Evolutionary conservation across 345 rosid species (phyloP), one percentile per base, ranked within the genome.

Genomic region (Citrus glauca): DNA sequence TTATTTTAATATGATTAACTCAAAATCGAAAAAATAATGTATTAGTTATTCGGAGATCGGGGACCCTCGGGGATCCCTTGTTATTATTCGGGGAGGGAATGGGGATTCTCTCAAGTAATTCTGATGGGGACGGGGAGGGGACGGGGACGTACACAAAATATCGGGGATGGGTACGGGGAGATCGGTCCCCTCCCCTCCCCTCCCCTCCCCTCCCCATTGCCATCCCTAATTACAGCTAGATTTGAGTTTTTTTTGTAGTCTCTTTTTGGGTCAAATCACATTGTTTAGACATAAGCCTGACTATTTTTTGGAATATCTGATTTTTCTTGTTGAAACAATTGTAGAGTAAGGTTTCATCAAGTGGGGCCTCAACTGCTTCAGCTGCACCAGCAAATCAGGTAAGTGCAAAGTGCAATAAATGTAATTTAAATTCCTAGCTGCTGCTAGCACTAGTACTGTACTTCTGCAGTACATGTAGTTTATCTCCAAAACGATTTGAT

Each of bases 341-440:
- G 77, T 75, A 93, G 95, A 88, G 33, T 78, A 93, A 93, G 86
- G 85, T 83, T 84, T 69, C 92, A 30, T 77, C 94, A 38, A 79
- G 88, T 42, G 93, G 89, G 76, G 82, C 87, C 7, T 88, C 98
- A 76, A 78, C 89, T 78, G 77, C 88, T 63, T 84, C 92, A 72
- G 74, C 88, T 80, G 87, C 85, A n/a, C 71, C 88, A 75, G 65
- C 90, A 81, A 25, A 78, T 66, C 88, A 80, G 90, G 97, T 87
- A 59, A 83, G 71, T 77, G 48, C 19, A 28, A 65, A 45, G 50
- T 45, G 50, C 50, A 45, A 45, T 56, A 65, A 53, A 25, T 20
- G 4, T 55, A 20, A 61, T 66, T 35, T 28, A 13, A 33, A 3
- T 22, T 35, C 6, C 11, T 66, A 22, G 6, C n/a, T 75, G 24